Evolutionary conservation across 352 stramenopile genomes (phyloP).

Genomic region (Globisporangium radiosum): DNA sequence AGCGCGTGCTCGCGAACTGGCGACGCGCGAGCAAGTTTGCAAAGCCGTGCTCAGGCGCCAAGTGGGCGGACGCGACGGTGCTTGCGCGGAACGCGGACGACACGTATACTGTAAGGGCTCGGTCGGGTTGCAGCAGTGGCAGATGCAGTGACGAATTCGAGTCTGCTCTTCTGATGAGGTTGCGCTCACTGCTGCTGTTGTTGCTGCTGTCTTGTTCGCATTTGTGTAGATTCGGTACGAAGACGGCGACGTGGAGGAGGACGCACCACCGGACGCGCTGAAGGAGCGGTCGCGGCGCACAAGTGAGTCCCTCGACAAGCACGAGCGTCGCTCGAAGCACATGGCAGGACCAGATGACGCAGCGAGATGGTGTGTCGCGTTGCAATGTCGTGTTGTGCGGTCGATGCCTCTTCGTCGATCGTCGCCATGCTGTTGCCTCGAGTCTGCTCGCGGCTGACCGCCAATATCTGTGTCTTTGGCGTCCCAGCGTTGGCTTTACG

Average conservation of each 20-base stretch:
- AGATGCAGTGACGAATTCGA: background rate
- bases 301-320: background rate
- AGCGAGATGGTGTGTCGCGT: background rate
- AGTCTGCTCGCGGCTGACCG: too few species aligned
- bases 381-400: too few species aligned
- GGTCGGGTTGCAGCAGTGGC: too few species aligned
- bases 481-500: slow-evolving; percentile 14
- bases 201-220: slow-evolving; percentile 6
- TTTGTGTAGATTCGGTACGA: slow-evolving; percentile 40
- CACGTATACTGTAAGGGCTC: slow-evolving; percentile 28
- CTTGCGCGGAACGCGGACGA: slow-evolving; percentile 27
- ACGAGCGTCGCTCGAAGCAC: background rate
- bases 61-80: slow-evolving; percentile 25
- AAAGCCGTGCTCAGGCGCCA: slow-evolving; percentile 18
- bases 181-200: background rate
- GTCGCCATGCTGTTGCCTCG: background rate
- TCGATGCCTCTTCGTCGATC: too few species aligned
- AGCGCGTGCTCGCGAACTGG: slow-evolving; percentile 30
- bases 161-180: background rate
- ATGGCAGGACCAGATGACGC: background rate
- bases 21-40: slow-evolving; percentile 32
- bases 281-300: slow-evolving; percentile 2
- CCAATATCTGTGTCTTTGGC: background rate
- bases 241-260: slow-evolving; percentile 45
- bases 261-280: slow-evolving; percentile 30